phyloP scores from a whole-genome alignment of 1,139 yeast genomes.

The Protomyces pachydermus region DNA sequence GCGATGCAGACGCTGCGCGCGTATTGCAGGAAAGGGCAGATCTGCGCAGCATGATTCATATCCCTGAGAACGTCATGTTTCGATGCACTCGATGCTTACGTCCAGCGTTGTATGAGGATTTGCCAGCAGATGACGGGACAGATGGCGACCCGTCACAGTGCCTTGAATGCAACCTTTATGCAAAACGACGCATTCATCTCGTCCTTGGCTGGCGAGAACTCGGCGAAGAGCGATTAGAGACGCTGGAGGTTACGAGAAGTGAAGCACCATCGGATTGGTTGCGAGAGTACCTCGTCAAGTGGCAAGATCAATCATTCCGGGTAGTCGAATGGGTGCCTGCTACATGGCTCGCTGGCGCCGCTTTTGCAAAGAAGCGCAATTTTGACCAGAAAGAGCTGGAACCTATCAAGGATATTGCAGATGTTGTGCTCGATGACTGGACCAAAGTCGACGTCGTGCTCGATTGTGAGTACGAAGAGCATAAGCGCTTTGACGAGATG shows the following conservation, averaged over 20 bases:
- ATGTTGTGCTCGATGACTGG: constrained; percentile 30
- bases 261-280: constrained; percentile 11
- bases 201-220: constrained; percentile 19
- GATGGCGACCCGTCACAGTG: constrained; percentile 19
- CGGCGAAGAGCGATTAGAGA: constrained; percentile 4
- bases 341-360: constrained; percentile 31
- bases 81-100: constrained; percentile 18
- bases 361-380: constrained; percentile 18
- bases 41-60: background rate
- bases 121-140: constrained; percentile 10
- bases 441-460: constrained; percentile 30
- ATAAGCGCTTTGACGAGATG: constrained; percentile 24
- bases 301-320: constrained; percentile 30
- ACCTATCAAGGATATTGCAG: constrained; percentile 15
- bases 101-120: constrained; percentile 19
- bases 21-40: background rate
- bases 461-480: constrained; percentile 28
- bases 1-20: constrained; percentile 7
- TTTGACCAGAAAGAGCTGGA: constrained; percentile 29
- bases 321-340: constrained; percentile 32
- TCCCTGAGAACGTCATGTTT: constrained; percentile 12
- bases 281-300: constrained; percentile 32
- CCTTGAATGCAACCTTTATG: constrained; percentile 12
- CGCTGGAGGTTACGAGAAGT: constrained; percentile 4
- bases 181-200: constrained; percentile 1